phyloP scores from a whole-genome alignment of 306 rosid species.

The Potentilla sterilis region DNA sequence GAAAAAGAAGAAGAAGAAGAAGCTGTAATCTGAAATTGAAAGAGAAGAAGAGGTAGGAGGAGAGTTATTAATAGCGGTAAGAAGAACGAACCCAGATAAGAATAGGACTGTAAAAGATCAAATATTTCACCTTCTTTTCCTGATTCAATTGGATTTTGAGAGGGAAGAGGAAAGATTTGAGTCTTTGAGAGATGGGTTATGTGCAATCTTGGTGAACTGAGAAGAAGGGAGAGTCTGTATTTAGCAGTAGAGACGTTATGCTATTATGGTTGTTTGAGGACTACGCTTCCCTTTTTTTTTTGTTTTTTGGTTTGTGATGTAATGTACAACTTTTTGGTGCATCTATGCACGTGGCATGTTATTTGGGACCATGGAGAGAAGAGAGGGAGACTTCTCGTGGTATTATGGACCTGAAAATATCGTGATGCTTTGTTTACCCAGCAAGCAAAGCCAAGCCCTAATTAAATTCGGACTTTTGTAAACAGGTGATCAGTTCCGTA shows the following conservation, averaged over 20 bases:
- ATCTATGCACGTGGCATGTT: conserved; percentile 57
- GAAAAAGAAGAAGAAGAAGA: not conserved
- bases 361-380: conserved; percentile 32
- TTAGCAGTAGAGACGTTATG: not conserved
- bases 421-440: conserved; percentile 15
- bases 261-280: conserved; percentile 6
- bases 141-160: not conserved
- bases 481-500: too few relatives aligned
- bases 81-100: not conserved
- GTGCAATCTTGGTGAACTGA: not conserved
- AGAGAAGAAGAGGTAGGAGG: not conserved
- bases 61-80: not conserved
- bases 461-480: not conserved
- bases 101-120: not conserved
- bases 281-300: not conserved
- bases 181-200: not conserved
- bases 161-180: conserved; percentile 6
- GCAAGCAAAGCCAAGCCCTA: conserved; percentile 14
- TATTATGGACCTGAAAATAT: not conserved
- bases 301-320: not conserved
- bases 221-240: not conserved
- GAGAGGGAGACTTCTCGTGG: not conserved
- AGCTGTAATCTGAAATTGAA: not conserved
- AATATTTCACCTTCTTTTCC: not conserved
- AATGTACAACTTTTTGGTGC: conserved; percentile 45